A percentile compares a stretch with the other conserved stretches of the same genome.
Evolutionary conservation across 805 yeast species (phyloP).

Genomic region (Metschnikowia vanudenii): DNA sequence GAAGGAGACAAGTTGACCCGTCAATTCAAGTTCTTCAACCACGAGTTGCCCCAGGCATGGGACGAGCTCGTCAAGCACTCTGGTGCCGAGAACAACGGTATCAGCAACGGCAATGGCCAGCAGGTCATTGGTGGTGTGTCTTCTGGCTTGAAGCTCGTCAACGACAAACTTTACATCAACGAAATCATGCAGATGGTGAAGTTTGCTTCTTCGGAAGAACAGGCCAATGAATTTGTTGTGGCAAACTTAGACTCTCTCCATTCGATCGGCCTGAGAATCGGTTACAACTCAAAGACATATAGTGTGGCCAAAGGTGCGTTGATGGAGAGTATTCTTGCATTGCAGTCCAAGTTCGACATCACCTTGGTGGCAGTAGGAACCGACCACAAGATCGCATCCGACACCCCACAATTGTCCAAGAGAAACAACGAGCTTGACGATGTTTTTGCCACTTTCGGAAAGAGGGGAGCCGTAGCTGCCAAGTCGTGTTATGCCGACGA

Average conservation of each 20-base stretch:
- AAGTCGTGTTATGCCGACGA: slow-evolving; percentile 41
- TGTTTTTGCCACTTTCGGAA: slow-evolving; percentile 16
- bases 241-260: slow-evolving; percentile 44
- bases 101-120: slow-evolving; percentile 7
- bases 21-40: slow-evolving; percentile 28
- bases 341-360: slow-evolving; percentile 21
- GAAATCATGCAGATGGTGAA: slow-evolving; percentile 50
- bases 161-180: slow-evolving; percentile 47
- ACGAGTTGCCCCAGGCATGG: slow-evolving; percentile 39
- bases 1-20: slow-evolving; percentile 14
- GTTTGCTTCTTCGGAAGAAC: slow-evolving; percentile 28
- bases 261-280: slow-evolving; percentile 43
- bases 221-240: slow-evolving; percentile 27
- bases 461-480: slow-evolving; percentile 19
- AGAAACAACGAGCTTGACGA: slow-evolving; percentile 20
- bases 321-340: slow-evolving; percentile 16
- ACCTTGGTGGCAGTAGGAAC: slow-evolving; percentile 22
- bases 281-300: slow-evolving; percentile 42
- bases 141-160: slow-evolving; percentile 33
- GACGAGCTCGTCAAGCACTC: slow-evolving; percentile 19
- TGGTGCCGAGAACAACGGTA: slow-evolving; percentile 4
- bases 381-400: slow-evolving; percentile 15
- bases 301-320: slow-evolving; percentile 37
- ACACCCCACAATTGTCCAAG: slow-evolving; percentile 14
- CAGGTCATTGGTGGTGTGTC: slow-evolving; percentile 20